phyloP scores from a whole-genome alignment of 192 early-diverging fungal species.

The Podila epicladia region DNA sequence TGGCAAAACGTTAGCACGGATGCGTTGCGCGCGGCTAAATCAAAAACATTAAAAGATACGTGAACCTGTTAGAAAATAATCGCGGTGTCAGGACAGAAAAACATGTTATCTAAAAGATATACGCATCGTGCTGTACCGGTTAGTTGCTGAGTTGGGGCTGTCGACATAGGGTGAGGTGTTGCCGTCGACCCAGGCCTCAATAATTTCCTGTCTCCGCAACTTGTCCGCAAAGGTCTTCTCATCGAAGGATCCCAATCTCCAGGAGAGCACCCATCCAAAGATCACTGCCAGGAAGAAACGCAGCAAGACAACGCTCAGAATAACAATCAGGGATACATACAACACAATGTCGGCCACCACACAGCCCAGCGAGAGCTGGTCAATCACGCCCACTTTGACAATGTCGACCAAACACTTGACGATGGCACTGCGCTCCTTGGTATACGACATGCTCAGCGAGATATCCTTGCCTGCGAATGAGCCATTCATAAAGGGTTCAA shows the following conservation, averaged over 20 bases:
- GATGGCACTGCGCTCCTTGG: constrained; percentile 59
- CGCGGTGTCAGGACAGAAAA: too few relatives aligned
- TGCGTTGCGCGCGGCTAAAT: constrained; percentile 37
- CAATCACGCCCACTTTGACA: constrained; percentile 83
- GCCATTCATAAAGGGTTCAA: constrained; percentile 54
- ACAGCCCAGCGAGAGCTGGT: constrained; percentile 83
- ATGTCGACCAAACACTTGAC: constrained; percentile 82
- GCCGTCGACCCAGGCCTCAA: constrained; percentile 51
- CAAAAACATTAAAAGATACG: too few relatives aligned
- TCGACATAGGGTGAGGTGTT: constrained; percentile 48
- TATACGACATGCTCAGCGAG: constrained; percentile 55
- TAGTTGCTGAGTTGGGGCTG: constrained; percentile 35
- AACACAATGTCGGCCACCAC: constrained; percentile 83
- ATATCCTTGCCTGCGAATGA: constrained; percentile 60
- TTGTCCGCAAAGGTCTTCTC: constrained; percentile 66
- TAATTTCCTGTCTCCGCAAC: constrained; percentile 50
- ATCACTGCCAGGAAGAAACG: constrained; percentile 81
- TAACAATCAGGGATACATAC: constrained; percentile 80
- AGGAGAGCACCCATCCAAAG: constrained; percentile 87
- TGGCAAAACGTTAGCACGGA: constrained; percentile 42
- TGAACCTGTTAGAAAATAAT: background rate
- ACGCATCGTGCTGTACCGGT: constrained; percentile 17
- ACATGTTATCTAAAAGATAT: background rate
- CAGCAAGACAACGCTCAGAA: constrained; percentile 68
- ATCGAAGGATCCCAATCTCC: constrained; percentile 80